phyloP scores from a whole-genome alignment of 257 asterid genomes.

The Ilex asprella region DNA sequence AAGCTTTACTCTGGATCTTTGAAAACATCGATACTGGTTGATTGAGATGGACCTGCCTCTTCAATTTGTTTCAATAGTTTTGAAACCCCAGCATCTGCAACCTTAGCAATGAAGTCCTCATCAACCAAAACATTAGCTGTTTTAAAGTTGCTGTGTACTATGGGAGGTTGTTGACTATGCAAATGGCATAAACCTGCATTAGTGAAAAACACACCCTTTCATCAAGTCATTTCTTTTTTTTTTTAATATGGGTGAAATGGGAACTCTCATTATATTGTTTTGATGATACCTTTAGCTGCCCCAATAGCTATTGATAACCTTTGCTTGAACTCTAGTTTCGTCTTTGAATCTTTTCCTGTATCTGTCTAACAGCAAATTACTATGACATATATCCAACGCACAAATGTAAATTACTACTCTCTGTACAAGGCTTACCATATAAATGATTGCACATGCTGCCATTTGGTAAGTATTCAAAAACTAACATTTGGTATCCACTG shows the following conservation, averaged over 20 bases:
- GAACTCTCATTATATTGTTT: not conserved
- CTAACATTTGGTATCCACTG: constrained; percentile 55
- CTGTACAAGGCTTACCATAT: constrained; percentile 36
- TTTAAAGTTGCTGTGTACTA: constrained; percentile 54
- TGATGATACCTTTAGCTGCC: constrained; percentile 60
- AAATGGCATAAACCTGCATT: constrained; percentile 57
- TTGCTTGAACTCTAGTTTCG: constrained; percentile 73
- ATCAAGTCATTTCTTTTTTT: no score
- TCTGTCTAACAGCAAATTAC: constrained; percentile 12
- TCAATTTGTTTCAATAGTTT: constrained; percentile 36
- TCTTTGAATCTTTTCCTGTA: constrained; percentile 28
- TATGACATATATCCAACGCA: constrained; percentile 1
- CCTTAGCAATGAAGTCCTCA: constrained; percentile 68
- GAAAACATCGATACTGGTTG: constrained; percentile 34
- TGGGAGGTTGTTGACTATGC: constrained; percentile 49
- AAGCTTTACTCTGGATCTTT: constrained; percentile 65
- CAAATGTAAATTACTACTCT: not conserved
- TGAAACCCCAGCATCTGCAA: constrained; percentile 60
- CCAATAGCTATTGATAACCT: constrained; percentile 65
- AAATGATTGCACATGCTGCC: constrained; percentile 59
- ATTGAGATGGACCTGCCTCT: constrained; percentile 40
- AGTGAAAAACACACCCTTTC: not conserved
- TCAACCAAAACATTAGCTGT: constrained; percentile 75
- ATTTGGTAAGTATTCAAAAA: constrained; percentile 62
- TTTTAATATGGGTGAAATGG: not conserved